Base-by-base conservation (phyloP, 2,329 filamentous ascomycete species). In the Ophiostoma sp. region DNA sequence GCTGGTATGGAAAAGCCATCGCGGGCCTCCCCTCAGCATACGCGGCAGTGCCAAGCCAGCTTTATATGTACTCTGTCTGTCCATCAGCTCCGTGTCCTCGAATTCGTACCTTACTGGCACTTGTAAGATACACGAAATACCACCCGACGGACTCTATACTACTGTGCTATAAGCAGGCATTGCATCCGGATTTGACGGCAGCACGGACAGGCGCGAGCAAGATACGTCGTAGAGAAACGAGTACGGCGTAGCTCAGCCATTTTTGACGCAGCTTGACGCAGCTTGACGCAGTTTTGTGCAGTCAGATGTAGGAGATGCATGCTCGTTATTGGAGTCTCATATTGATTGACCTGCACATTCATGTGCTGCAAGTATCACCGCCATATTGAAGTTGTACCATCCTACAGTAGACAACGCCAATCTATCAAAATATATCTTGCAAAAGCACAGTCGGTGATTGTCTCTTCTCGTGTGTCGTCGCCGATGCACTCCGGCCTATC, bases 21-120 rank as follows among this genome's bases (percentile, higher is more conserved):
- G 6, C 27, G 57, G 57, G 57, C 27, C 57, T 62, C 57, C 57
- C 57, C 57, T 35, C 57, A 33, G 57, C 57, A 62, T 62, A 62
- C 57, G 57, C 57, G 27, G 57, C 57, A 62, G 57, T 62, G 57
- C 54, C 54, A 33, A 33, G 52, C 57, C 57, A 62, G 17, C 23
- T 62, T 31, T 31, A 3, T 31, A 31, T 31, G 27, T 31, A 52
- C 17, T 52, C 48, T 15, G 20, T 52, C 48, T n/a, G 27, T 31
- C 27, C 27, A 1, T 1, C 27, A 54, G 15, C 57, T 33, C 57
- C 52, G n/a, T 57, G 23, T 57, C 52, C n/a, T 57, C 52, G 52
- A 57, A 4, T 57, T 57, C 52, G 52, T 57, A 57, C 20, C 44
- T 48, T 8, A 48, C 44, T 48, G 44, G 44, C 5, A n/a, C 17